Evolutionary conservation across 495 filamentous ascomycete species (phyloP), one percentile per base, ranked within the genome.

Genomic region (Penicillium tannophilum): DNA sequence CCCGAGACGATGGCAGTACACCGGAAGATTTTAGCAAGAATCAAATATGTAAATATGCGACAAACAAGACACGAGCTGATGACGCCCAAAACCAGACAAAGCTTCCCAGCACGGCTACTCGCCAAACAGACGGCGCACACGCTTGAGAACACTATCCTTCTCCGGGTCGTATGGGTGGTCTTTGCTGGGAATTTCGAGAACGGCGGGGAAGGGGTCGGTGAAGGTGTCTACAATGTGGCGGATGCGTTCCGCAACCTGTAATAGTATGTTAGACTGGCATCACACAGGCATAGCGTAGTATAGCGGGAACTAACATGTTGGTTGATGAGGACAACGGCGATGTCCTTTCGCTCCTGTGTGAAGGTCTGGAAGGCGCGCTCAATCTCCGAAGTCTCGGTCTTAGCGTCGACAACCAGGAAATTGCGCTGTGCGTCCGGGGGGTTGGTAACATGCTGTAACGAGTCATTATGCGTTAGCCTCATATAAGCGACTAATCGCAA

Each of bases 121-220:
- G 56, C 93, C 93, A 84, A 97, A 97, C 57, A 98, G 72, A 61
- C 92, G 86, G 66, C 90, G 83, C 54, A 98, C 95, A 65, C 94
- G 84, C 72, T 90, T 90, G 73, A 98, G 69, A 36, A 99, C 94
- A 70, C 92, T 98, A 74, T 99, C 94, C 80, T 99, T 99, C 78
- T 99, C 94, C 0, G 94, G 94, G 63, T 99, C 95, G 66, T 98
- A 99, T 8, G 94, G 94, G 67, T 99, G 94, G 70, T 99, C 94
- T 81, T 99, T 99, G 79, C 92, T 96, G 30, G 95, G 95, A 56
- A 98, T 98, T 77, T 99, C 95, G 58, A 99, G 86, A 52, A 84
- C 75, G 12, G 81, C 79, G 11, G 81, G 81, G 63, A 84, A 83
- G 8, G 81, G 74, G n/a, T 83, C 81, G 53, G 79, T 69, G 64